Conservation (phyloP, 148 eudicot genomes). For the Camellia japonica region DNA sequence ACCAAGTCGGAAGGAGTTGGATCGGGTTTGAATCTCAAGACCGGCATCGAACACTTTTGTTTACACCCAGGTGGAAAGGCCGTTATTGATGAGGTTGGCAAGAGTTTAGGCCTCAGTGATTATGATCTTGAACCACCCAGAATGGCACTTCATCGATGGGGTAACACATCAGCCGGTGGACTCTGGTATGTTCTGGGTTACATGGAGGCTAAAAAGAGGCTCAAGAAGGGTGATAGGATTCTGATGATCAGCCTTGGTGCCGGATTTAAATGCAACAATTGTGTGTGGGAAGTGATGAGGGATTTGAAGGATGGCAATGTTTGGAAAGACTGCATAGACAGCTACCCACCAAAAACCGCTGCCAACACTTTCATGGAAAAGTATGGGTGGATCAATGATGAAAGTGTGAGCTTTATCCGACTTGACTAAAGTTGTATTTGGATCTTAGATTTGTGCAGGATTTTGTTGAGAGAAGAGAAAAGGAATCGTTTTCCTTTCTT, state of each 20-base stretch:
- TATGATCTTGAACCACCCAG: conserved; percentile 77
- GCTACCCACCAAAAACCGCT: conserved; percentile 39
- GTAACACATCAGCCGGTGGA: conserved; percentile 81
- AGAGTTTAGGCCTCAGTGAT: conserved; percentile 49
- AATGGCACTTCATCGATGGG: conserved; percentile 85
- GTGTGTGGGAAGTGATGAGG: conserved; percentile 83
- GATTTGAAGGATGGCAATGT: conserved; percentile 67
- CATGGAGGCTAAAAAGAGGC: conserved; percentile 90
- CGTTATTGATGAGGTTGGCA: conserved; percentile 66
- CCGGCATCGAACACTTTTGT: conserved; percentile 72
- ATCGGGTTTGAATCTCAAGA: conserved; percentile 48
- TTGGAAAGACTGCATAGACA: conserved; percentile 66
- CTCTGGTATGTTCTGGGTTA: conserved; percentile 91
- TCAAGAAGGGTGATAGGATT: conserved; percentile 73
- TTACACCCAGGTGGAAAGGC: conserved; percentile 89
- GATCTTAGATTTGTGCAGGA: no score
- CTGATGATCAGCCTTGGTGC: conserved; percentile 85
- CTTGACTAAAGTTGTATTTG: conserved; percentile 8
- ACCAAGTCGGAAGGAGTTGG: background rate
- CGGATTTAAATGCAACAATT: conserved; percentile 86
- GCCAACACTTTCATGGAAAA: conserved; percentile 56
- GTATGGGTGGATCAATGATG: conserved; percentile 79
- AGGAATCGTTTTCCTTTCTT: no score
- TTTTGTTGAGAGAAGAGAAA: no score
- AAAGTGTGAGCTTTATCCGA: conserved; percentile 40